Conservation (phyloP, 2,329 filamentous ascomycete genomes). For the Hymenoscyphus fraxineus region DNA sequence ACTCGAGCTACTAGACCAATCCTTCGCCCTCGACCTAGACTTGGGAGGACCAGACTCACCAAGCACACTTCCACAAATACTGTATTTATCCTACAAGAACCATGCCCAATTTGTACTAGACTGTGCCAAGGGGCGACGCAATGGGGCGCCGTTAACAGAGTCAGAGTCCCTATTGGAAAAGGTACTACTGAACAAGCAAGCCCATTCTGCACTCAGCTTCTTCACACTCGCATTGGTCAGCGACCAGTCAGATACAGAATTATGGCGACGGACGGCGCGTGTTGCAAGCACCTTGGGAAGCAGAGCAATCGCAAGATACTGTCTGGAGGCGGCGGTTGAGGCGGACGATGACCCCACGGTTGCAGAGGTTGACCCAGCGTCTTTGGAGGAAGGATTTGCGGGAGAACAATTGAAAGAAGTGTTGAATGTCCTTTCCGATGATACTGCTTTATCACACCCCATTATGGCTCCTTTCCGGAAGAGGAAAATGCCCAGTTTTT, state of each 20-base stretch:
- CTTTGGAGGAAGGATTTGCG: slow-evolving; percentile 59
- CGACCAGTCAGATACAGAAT: slow-evolving; percentile 63
- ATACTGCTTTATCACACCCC: slow-evolving; percentile 56
- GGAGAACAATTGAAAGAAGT: slow-evolving; percentile 58
- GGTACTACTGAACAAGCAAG: slow-evolving; percentile 34
- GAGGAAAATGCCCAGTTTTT: slow-evolving; percentile 46
- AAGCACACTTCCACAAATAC: slow-evolving; percentile 79
- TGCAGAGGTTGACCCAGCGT: slow-evolving; percentile 58
- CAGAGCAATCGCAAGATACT: slow-evolving; percentile 55
- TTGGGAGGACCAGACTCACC: slow-evolving; percentile 65
- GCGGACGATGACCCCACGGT: slow-evolving; percentile 63
- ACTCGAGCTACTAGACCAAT: slow-evolving; percentile 45
- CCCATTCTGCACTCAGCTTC: slow-evolving; percentile 47
- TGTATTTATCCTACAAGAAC: slow-evolving; percentile 94
- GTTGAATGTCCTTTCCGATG: slow-evolving; percentile 50
- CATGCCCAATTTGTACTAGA: slow-evolving; percentile 91
- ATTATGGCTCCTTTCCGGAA: slow-evolving; percentile 55
- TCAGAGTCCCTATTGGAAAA: slow-evolving; percentile 37
- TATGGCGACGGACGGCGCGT: slow-evolving; percentile 59
- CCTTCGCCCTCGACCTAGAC: slow-evolving; percentile 50
- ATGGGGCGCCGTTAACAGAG: slow-evolving; percentile 34
- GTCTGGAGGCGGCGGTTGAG: slow-evolving; percentile 63
- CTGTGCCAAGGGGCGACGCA: slow-evolving; percentile 52
- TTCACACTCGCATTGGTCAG: slow-evolving; percentile 59
- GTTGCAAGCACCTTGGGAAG: slow-evolving; percentile 57